Conservation (phyloP, 495 filamentous ascomycete species). For the Cetradonia linearis region DNA sequence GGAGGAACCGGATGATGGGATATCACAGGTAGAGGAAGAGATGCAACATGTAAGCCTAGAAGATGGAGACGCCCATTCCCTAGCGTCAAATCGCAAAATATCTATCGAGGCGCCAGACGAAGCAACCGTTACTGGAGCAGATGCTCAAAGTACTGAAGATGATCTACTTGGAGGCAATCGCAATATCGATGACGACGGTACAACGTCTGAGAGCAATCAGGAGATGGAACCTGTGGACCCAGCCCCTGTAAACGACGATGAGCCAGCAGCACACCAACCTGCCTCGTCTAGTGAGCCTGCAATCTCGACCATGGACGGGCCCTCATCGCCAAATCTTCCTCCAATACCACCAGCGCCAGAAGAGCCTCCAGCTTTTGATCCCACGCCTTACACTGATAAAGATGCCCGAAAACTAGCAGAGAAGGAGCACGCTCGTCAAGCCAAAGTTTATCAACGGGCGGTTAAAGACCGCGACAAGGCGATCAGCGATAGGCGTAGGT, state of each 20-base stretch:
- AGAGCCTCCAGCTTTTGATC: slow-evolving; percentile 38
- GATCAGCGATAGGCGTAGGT: slow-evolving; percentile 48
- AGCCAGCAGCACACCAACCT: background rate
- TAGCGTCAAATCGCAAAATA: background rate
- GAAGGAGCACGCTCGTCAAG: slow-evolving; percentile 45
- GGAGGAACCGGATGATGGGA: background rate
- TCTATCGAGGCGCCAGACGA: background rate
- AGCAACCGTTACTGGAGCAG: background rate
- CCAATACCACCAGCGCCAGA: slow-evolving; percentile 32
- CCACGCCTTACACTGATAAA: slow-evolving; percentile 46
- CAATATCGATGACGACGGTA: background rate
- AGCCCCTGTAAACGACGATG: slow-evolving; percentile 4
- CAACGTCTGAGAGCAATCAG: slow-evolving; percentile 1
- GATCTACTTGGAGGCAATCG: background rate
- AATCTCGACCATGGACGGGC: background rate
- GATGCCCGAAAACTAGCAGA: slow-evolving; percentile 53
- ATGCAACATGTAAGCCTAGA: background rate
- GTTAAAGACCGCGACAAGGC: slow-evolving; percentile 54
- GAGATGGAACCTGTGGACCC: slow-evolving; percentile 10
- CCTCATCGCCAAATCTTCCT: slow-evolving; percentile 21
- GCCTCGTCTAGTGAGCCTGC: background rate
- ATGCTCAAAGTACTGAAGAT: background rate
- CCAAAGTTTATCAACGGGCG: slow-evolving; percentile 50
- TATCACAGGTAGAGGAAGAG: background rate
- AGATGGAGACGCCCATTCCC: background rate